phyloP scores from a whole-genome alignment of 306 rosid species.

The Trifolium subterraneum region DNA sequence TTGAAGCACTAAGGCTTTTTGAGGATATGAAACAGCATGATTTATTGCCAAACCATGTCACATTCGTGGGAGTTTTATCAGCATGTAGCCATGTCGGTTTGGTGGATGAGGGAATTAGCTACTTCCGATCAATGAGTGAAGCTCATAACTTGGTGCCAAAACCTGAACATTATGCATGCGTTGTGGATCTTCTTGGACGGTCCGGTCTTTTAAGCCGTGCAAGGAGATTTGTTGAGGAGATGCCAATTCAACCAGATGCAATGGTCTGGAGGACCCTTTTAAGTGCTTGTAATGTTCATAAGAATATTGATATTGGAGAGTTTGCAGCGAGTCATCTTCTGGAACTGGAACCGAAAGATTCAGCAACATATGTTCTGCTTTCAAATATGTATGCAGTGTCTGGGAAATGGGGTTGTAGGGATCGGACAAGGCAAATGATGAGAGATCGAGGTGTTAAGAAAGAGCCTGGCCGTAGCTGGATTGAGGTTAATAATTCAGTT shows the following conservation, averaged over 20 bases:
- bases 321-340: slow-evolving; percentile 80
- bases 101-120: slow-evolving; percentile 75
- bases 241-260: slow-evolving; percentile 86
- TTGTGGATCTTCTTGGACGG: slow-evolving; percentile 86
- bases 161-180: slow-evolving; percentile 85
- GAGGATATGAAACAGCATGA: slow-evolving; percentile 70
- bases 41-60: slow-evolving; percentile 72
- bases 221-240: slow-evolving; percentile 61
- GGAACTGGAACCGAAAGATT: slow-evolving; percentile 81
- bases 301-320: slow-evolving; percentile 80
- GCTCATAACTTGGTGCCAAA: slow-evolving; percentile 70
- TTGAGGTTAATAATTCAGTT: slow-evolving; percentile 65
- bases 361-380: slow-evolving; percentile 84
- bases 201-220: slow-evolving; percentile 74
- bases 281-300: slow-evolving; percentile 76
- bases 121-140: slow-evolving; percentile 76
- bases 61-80: slow-evolving; percentile 81
- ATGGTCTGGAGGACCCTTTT: slow-evolving; percentile 88
- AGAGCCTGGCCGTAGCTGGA: slow-evolving; percentile 94
- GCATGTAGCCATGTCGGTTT: slow-evolving; percentile 94
- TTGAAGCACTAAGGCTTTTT: slow-evolving; percentile 70
- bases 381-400: slow-evolving; percentile 87
- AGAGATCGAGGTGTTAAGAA: slow-evolving; percentile 81
- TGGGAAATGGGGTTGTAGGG: slow-evolving; percentile 78
- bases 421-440: slow-evolving; percentile 78